Base-by-base conservation (phyloP, 352 stramenopile genomes). In the Globisporangium uncinulatum region DNA sequence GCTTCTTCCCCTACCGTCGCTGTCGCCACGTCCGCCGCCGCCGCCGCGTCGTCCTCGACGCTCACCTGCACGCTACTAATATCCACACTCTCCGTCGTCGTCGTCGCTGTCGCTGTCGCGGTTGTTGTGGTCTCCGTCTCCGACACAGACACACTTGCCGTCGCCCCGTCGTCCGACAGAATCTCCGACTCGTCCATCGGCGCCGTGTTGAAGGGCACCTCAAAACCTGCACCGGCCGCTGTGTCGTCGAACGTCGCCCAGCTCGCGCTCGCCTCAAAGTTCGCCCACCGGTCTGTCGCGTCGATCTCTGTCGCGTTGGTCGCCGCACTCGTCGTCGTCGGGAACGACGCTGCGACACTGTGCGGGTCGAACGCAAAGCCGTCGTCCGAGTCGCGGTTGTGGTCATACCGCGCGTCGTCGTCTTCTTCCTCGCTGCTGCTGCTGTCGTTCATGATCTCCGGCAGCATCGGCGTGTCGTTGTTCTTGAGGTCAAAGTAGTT, bases 341-440 rank as follows among this genome's bases (percentile, higher is more conserved):
- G 41, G 15, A 59, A 57, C 19, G 31, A 24, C 29, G 43, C 37
- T 50, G 47, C 45, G 29, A 47, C 54, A n/a, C 50, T 41, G 37
- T 64, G 59, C 31, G 61, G 47, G 4, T 71, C 69, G 61, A 73
- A 71, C 45, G 71, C 69, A 51, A 71, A 73, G 31, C 63, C 65
- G 4, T 75, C 65, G 24, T 73, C 57, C 31, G 51, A 37, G 49
- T 69, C 29, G 15, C 53, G 45, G 29, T 41, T 49, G 34, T 51
- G 43, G 13, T 59, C 61, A 46, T 59, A 61, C 51, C 81, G 66
- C 49, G 85, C 76, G n/a, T 83, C 76, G 29, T 85, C 65, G 46
- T 94, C 84, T 52, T 94, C 84, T 59, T 94, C 84, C 44, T 92
- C 80, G 51, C 82, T 94, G 67, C 84, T 94, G 70, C 84, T 94